Conservation (phyloP, 495 filamentous ascomycete species). For the Letharia columbiana region DNA sequence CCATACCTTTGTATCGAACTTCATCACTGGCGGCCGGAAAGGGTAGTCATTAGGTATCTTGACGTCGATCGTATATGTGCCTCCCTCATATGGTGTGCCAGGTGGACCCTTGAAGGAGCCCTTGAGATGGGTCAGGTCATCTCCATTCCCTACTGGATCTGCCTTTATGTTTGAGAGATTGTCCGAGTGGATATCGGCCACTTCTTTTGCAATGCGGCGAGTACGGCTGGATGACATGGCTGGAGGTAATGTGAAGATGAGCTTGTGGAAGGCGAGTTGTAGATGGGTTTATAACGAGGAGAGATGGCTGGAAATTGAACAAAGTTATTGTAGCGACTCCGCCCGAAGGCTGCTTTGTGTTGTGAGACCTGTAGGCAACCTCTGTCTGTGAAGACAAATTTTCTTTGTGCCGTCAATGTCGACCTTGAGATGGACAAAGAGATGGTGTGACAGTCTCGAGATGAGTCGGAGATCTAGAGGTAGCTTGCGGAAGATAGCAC, state of each 20-base stretch:
- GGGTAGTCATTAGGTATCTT: constrained; percentile 83
- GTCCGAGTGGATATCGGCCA: constrained; percentile 77
- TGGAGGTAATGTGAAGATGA: constrained; percentile 3
- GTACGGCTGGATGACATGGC: constrained; percentile 68
- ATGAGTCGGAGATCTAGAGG: not conserved
- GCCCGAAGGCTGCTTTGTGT: not conserved
- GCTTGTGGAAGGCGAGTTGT: not conserved
- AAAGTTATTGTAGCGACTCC: not conserved
- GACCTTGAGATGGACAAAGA: not conserved
- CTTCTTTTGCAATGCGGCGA: constrained; percentile 85
- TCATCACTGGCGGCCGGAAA: constrained; percentile 87
- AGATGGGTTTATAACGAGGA: not conserved
- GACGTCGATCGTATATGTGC: constrained; percentile 75
- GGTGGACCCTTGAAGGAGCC: constrained; percentile 83
- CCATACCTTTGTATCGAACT: constrained; percentile 93
- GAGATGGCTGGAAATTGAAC: not conserved
- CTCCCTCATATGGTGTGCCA: constrained; percentile 89
- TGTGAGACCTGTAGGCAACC: not conserved
- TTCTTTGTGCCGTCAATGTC: not conserved
- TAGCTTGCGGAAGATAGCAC: not conserved
- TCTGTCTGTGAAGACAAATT: not conserved
- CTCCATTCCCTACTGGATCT: constrained; percentile 50
- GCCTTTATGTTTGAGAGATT: constrained; percentile 63
- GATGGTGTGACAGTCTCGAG: not conserved
- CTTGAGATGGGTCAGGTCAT: constrained; percentile 75